Evolutionary conservation across 2,329 filamentous ascomycete genomes (phyloP), one percentile per base, ranked within the genome.

Genomic region (Lecanosticta acicola): DNA sequence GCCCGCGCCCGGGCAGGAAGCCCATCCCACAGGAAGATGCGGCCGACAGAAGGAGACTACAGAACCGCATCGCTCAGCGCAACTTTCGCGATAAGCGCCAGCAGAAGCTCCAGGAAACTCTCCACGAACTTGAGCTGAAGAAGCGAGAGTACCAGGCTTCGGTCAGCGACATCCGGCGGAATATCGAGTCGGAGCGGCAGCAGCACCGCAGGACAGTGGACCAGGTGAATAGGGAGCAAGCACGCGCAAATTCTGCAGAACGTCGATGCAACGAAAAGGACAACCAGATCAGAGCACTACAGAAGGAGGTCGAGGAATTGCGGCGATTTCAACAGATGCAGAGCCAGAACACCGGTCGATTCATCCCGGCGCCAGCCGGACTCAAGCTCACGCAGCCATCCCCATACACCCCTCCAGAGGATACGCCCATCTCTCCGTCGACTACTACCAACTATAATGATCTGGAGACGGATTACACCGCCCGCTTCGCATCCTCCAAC

Each of bases 61-160:
- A 97, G 71, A 97, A 97, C 67, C 80, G 93, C 49, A 86, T 87
- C 38, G 91, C 91, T 2, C 91, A 97, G 70, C 77, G 91, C 48
- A 87, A 86, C 1, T 97, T 97, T 68, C 79, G 91, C 26, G 89
- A 95, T 68, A 78, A 91, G 47, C 80, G 91, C 53, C 87, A 87
- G 2, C 87, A 87, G 18, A 85, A 45, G 36, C 43, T 45, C 16
- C 24, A 33, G 8, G 43, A 56, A 11, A 45, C 45, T 14, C 37
- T 41, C 21, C 4, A 34, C 19, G 41, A 55, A 19, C 21, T 57
- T 16, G 51, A 49, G n/a, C 37, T 50, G 24, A 20, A 32, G 5
- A 48, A 50, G 46, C 17, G 36, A n/a, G 41, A 50, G 17, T 48
- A 54, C 35, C 29, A 53, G 39, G 20, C 35, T 5, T 8, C 32